phyloP scores from a whole-genome alignment of 2,329 filamentous ascomycete genomes.

The Fusarium coicis region DNA sequence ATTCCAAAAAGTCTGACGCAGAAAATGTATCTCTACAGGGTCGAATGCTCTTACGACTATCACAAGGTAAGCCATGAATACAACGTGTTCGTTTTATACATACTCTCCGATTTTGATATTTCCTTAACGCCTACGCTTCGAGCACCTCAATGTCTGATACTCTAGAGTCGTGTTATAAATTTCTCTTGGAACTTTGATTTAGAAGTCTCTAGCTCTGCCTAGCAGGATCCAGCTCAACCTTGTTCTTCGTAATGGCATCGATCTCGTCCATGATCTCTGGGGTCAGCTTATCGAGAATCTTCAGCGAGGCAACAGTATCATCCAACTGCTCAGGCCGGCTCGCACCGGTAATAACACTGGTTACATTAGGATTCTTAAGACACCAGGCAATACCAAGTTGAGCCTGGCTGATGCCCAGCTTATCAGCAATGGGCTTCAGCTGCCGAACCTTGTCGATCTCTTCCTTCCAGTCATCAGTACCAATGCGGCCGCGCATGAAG shows the following conservation, averaged over 20 bases:
- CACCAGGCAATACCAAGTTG: conserved; percentile 65
- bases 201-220: conserved; percentile 30
- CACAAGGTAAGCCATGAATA: background rate
- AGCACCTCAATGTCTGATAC: background rate
- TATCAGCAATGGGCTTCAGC: conserved; percentile 64
- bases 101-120: too few species aligned
- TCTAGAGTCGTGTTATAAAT: background rate
- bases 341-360: conserved; percentile 63
- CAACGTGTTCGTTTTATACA: rapidly evolving
- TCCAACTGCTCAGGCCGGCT: conserved; percentile 62
- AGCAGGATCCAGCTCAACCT: conserved; percentile 42
- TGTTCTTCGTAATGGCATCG: conserved; percentile 54
- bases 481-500: conserved; percentile 60
- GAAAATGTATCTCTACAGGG: background rate
- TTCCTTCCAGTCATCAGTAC: conserved; percentile 62
- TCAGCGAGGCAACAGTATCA: conserved; percentile 60
- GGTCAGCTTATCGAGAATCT: conserved; percentile 60
- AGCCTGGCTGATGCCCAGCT: conserved; percentile 63
- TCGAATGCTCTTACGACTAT: background rate
- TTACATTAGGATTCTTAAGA: conserved; percentile 64
- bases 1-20: background rate
- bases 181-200: background rate
- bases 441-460: conserved; percentile 58
- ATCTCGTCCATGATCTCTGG: conserved; percentile 63
- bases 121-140: background rate